phyloP scores from a whole-genome alignment of 345 rosid species.

The Mallotus nudiflorus region DNA sequence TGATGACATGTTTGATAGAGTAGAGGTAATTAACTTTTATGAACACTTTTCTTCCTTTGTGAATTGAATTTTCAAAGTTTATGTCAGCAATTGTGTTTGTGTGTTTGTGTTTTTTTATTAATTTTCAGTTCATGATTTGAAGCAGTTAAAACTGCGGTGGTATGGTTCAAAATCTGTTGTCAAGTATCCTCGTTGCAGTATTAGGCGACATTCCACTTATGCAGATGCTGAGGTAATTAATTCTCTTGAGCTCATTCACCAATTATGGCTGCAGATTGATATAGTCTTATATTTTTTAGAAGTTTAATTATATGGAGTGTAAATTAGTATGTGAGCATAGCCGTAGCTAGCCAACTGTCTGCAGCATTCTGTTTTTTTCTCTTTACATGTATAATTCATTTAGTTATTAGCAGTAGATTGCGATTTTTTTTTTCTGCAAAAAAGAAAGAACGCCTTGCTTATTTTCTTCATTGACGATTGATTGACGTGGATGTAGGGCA shows the following conservation, averaged over 20 bases:
- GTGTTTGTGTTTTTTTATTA: background rate
- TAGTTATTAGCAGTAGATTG: too few relatives aligned
- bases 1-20: conserved; percentile 97
- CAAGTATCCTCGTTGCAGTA: conserved; percentile 97
- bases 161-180: conserved; percentile 90
- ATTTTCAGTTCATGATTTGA: background rate
- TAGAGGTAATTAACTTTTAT: conserved; percentile 65
- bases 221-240: conserved; percentile 99
- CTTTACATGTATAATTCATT: too few relatives aligned
- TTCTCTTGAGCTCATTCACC: too few relatives aligned
- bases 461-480: conserved; percentile 48
- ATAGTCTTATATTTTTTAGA: too few relatives aligned
- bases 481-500: conserved; percentile 92
- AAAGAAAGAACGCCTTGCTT: background rate
- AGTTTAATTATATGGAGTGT: too few relatives aligned
- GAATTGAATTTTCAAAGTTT: too few relatives aligned
- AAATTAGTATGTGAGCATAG: too few relatives aligned
- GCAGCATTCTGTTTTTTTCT: too few relatives aligned
- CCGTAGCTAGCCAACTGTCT: too few relatives aligned
- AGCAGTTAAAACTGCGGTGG: conserved; percentile 78
- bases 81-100: too few relatives aligned
- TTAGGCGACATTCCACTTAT: conserved; percentile 74
- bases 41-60: too few relatives aligned
- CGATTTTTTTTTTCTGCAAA: background rate
- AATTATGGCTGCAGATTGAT: too few relatives aligned